These are phyloP conservation scores for Debaryomyces nepalensis DNA, from an alignment of 1,139 yeast genomes.

Conservation along the genomic window DNA sequence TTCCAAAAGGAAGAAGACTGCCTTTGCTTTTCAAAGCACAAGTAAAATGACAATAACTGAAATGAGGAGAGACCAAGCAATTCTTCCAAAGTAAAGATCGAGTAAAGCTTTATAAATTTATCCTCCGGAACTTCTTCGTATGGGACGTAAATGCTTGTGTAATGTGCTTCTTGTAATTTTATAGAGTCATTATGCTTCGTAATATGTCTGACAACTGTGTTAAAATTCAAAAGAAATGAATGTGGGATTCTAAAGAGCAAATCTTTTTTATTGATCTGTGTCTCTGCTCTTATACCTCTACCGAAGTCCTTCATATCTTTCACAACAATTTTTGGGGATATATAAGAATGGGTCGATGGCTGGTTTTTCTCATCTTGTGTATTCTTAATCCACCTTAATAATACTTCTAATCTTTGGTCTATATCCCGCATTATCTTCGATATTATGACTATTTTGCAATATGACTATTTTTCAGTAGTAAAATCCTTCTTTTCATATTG, in stretches of 20 bases:
- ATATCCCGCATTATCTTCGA: slow-evolving; percentile 7
- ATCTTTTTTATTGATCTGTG: slow-evolving; percentile 41
- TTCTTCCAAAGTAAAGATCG: slow-evolving; percentile 30
- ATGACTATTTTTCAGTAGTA: neutral
- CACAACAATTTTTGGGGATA: slow-evolving; percentile 38
- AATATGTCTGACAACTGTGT: slow-evolving; percentile 54
- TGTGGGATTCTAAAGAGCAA: slow-evolving; percentile 61
- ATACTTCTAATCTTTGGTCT: slow-evolving; percentile 15
- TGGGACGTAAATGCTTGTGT: slow-evolving; percentile 29
- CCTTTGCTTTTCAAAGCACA: slow-evolving; percentile 51
- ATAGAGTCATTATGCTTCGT: slow-evolving; percentile 27
- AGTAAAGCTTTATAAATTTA: slow-evolving; percentile 35
- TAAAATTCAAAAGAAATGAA: slow-evolving; percentile 60
- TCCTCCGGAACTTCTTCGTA: slow-evolving; percentile 21
- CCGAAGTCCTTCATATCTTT: slow-evolving; percentile 49
- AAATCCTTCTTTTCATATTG: slow-evolving; percentile 1
- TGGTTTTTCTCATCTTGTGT: slow-evolving; percentile 26
- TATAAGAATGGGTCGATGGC: slow-evolving; percentile 30
- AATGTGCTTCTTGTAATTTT: slow-evolving; percentile 26
- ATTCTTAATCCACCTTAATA: slow-evolving; percentile 32
- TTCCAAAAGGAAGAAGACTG: slow-evolving; percentile 57
- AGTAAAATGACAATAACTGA: slow-evolving; percentile 53
- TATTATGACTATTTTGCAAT: neutral
- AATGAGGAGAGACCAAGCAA: slow-evolving; percentile 45
- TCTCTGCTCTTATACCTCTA: slow-evolving; percentile 60